Conservation (phyloP, 192 early-diverging fungal genomes). For the Umbelopsis sp. region DNA sequence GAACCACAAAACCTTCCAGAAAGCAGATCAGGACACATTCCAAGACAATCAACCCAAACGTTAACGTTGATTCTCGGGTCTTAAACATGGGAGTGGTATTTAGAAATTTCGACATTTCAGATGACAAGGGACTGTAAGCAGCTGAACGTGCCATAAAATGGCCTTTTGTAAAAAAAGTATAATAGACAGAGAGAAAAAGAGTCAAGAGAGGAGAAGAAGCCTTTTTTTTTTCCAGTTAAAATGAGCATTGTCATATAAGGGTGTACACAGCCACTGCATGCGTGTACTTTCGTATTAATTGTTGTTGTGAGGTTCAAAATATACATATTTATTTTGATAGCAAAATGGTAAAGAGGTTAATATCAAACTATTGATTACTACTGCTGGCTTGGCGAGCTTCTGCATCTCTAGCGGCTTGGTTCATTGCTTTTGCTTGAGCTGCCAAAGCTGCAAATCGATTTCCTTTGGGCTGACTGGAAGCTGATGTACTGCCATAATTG, state of each 20-base stretch:
- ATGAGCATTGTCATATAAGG: too few species aligned
- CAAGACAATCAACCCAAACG: slow-evolving; percentile 29
- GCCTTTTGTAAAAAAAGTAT: too few species aligned
- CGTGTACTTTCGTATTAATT: too few species aligned
- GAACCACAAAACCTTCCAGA: slow-evolving; percentile 36
- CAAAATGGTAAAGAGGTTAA: too few species aligned
- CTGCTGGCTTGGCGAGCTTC: slow-evolving; percentile 4
- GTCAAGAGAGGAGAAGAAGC: background rate
- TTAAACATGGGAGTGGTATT: slow-evolving; percentile 22
- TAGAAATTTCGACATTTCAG: slow-evolving; percentile 10
- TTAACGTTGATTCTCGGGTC: slow-evolving; percentile 25
- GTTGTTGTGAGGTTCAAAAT: too few species aligned
- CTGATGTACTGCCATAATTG: slow-evolving; percentile 20
- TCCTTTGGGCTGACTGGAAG: background rate
- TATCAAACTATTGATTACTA: background rate
- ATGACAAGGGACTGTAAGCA: slow-evolving; percentile 10
- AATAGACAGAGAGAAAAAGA: background rate
- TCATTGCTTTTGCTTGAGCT: slow-evolving; percentile 24
- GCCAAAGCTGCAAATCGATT: slow-evolving; percentile 34
- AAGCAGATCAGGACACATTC: slow-evolving; percentile 37
- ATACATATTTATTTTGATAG: too few species aligned
- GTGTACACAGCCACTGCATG: too few species aligned
- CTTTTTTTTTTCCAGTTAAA: background rate
- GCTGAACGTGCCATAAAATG: background rate
- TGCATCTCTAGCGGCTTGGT: slow-evolving; percentile 23